Evolutionary conservation across 495 filamentous ascomycete species (phyloP), one percentile per base, ranked within the genome.

Genomic region (Diplogelasinospora grovesii): DNA sequence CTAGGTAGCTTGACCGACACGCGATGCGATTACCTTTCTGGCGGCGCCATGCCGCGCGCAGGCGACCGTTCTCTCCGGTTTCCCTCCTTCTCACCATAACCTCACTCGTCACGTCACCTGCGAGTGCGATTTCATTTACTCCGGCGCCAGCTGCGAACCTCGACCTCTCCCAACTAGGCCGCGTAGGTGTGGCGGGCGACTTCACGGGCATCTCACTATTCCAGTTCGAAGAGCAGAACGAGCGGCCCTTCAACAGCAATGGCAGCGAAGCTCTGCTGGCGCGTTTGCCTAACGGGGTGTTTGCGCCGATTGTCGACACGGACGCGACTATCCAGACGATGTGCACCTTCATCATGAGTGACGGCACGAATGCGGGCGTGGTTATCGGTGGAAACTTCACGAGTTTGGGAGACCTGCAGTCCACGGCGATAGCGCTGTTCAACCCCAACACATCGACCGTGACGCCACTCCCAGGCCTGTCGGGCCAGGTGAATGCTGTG

Each of bases 381-480:
- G 78, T 96, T 16, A 74, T 96, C 4, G 92, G 82, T 18, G 92
- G 92, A 10, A 97, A 95, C 65, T 99, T 99, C 60, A 96, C 90
- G n/a, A 94, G 85, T 53, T 61, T 98, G 25, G 81, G 23, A 79
- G 78, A 22, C 18, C 32, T 81, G 29, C 67, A 86, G 59, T 82
- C 89, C 9, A 75, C 78, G 32, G 89, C 85, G 21, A 77, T 89
- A 23, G 92, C 92, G 14, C 54, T 90, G 39, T 89, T 86, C 57
- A 73, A 95, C 53, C 78, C 85, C 1, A 73, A 73, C 38, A 77
- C 78, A 15, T 75, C 73, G 10, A 58, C 68, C 13, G 68, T 95
- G 22, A 84, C 75, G 9, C 72, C 87, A 6, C 60, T 99, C 34
- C 61, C 79, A 7, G 92, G 90, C 27, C 67, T 99, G 23, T 77